These are phyloP conservation scores for Atractiella rhizophila DNA, from an alignment of 768 basidiomycete genomes.

Conservation along the genomic window DNA sequence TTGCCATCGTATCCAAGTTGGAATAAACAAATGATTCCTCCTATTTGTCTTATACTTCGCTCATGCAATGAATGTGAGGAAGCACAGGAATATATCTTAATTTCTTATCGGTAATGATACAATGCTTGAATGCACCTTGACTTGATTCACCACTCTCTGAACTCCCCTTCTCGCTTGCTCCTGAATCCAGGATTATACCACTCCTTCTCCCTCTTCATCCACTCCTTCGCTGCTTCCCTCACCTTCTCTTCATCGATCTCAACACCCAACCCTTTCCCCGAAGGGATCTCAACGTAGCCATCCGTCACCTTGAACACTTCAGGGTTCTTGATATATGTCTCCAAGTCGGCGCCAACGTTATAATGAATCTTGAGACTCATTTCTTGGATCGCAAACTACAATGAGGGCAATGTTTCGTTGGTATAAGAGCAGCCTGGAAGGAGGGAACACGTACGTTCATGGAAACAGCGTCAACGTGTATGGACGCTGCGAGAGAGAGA, in stretches of 20 bases:
- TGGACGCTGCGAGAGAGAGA: conserved; percentile 43
- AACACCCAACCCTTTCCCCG: conserved; percentile 38
- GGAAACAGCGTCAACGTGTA: conserved; percentile 35
- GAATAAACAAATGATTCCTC: too few species aligned
- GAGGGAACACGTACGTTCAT: conserved; percentile 28
- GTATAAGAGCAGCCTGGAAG: neutral
- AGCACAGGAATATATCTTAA: too few species aligned
- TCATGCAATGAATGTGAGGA: too few species aligned
- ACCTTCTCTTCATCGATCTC: conserved; percentile 37
- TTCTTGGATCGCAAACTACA: too few species aligned
- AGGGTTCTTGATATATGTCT: conserved; percentile 31
- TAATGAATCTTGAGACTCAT: conserved; percentile 38
- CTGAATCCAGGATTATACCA: too few species aligned
- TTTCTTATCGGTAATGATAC: too few species aligned
- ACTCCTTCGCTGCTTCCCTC: conserved; percentile 19
- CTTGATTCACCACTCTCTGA: too few species aligned
- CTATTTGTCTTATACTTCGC: too few species aligned
- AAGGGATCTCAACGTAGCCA: conserved; percentile 29
- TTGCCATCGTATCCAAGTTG: too few species aligned
- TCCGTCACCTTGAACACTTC: conserved; percentile 32
- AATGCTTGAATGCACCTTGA: too few species aligned
- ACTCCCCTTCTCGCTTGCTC: too few species aligned
- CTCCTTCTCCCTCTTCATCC: too few species aligned
- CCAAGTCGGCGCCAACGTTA: conserved; percentile 33
- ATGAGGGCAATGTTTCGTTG: neutral